Evolutionary conservation across 23 red algal genomes (phyloP).

Genomic region (Gracilaria domingensis): DNA sequence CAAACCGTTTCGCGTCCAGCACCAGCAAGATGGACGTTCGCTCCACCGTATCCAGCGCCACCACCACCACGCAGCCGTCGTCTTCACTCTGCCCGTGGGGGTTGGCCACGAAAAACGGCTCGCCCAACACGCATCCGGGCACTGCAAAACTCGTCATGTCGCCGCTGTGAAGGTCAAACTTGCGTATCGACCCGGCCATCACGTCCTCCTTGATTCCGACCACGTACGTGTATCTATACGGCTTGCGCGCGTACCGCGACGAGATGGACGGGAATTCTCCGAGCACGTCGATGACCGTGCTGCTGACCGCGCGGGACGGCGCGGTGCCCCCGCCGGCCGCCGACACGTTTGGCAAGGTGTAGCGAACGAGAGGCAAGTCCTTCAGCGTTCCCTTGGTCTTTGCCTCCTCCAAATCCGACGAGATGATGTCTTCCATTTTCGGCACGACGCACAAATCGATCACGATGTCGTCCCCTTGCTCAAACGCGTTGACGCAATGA

Average conservation of each 20-base stretch:
- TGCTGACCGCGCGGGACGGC: not conserved
- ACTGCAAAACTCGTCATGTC: not conserved
- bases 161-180: not conserved
- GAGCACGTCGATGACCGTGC: not conserved
- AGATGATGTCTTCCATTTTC: conserved; percentile 8
- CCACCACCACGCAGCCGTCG: conserved; percentile 59
- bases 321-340: not conserved
- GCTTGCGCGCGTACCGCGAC: not conserved
- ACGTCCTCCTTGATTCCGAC: not conserved
- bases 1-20: conserved; percentile 48
- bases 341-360: not conserved
- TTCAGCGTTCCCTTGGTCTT: not conserved
- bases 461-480: not conserved
- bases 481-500: conserved; percentile 21
- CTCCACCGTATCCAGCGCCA: conserved; percentile 34
- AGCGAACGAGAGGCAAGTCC: not conserved
- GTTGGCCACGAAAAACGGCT: conserved; percentile 54
- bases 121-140: conserved; percentile 21
- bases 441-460: not conserved
- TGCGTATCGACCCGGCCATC: conserved; percentile 2
- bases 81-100: conserved; percentile 47
- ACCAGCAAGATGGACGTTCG: conserved; percentile 31
- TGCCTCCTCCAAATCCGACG: not conserved
- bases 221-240: not conserved
- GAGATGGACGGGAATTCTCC: not conserved